Percentiles rank a stretch among this genome's conserved stretches.
phyloP scores from a whole-genome alignment of 225 moss, liverwort and hornwort genomes.

The Marchantia paleacea region DNA sequence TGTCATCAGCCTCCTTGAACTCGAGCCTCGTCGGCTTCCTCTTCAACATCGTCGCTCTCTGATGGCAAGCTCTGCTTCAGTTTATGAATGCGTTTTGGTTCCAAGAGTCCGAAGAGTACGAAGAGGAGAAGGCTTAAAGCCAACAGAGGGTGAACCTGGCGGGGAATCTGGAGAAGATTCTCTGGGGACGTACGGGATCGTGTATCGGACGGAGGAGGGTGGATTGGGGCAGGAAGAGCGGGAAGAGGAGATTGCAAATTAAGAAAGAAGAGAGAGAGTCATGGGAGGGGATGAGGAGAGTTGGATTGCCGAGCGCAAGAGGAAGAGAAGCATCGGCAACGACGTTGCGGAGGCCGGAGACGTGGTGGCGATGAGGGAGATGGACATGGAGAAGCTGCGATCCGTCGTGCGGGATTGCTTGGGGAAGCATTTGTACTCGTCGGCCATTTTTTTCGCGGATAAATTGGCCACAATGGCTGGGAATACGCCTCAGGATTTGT shows the following conservation, averaged over 20 bases:
- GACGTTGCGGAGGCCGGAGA: neutral
- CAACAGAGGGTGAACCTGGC: neutral
- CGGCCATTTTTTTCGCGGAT: slow-evolving; percentile 95
- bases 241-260: slow-evolving; percentile 21
- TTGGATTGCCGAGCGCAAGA: neutral
- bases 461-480: slow-evolving; percentile 91
- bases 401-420: slow-evolving; percentile 93
- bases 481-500: slow-evolving; percentile 84
- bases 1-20: slow-evolving; percentile 40
- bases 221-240: slow-evolving; percentile 16
- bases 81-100: too few relatives aligned
- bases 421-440: slow-evolving; percentile 91
- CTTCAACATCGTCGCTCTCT: slow-evolving; percentile 33
- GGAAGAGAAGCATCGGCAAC: slow-evolving; percentile 2
- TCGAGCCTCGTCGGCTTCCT: slow-evolving; percentile 44
- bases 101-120: too few relatives aligned
- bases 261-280: neutral
- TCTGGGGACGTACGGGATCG: slow-evolving; percentile 7
- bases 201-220: slow-evolving; percentile 11
- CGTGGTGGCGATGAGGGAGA: slow-evolving; percentile 52
- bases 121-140: neutral
- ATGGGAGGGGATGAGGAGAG: slow-evolving; percentile 2
- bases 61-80: neutral
- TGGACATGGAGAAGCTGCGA: slow-evolving; percentile 91
- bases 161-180: neutral